Conservation (phyloP, 1,284 basidiomycete species). For the Cutaneotrichosporon daszewskae region DNA sequence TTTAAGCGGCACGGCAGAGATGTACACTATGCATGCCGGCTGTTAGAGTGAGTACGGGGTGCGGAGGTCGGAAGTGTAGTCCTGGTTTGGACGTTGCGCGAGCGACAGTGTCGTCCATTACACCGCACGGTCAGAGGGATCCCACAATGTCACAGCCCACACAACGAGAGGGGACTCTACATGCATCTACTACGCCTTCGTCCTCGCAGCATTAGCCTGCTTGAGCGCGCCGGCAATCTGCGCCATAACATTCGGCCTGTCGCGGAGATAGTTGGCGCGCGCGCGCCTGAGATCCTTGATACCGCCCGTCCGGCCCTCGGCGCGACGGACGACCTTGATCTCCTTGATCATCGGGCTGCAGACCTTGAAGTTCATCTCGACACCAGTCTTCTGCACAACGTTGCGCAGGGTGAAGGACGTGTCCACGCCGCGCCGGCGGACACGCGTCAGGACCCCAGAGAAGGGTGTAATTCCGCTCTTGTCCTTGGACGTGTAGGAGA, state of each 20-base stretch:
- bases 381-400: slow-evolving; percentile 77
- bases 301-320: slow-evolving; percentile 33
- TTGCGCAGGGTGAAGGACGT: slow-evolving; percentile 79
- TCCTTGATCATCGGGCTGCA: slow-evolving; percentile 78
- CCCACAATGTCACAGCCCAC: no score
- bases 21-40: slow-evolving; percentile 25
- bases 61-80: no score
- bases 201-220: slow-evolving; percentile 13
- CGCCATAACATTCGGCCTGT: slow-evolving; percentile 39
- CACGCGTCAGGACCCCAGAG: slow-evolving; percentile 75
- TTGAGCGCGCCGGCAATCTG: slow-evolving; percentile 44
- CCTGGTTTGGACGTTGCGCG: no score
- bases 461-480: slow-evolving; percentile 64
- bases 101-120: no score
- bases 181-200: no score
- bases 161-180: no score
- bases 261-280: slow-evolving; percentile 45
- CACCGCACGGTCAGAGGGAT: no score
- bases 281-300: slow-evolving; percentile 37
- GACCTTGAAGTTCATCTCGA: slow-evolving; percentile 83
- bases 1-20: no score
- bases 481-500: slow-evolving; percentile 48
- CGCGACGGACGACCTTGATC: slow-evolving; percentile 58
- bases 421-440: slow-evolving; percentile 72
- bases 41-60: no score